These are phyloP conservation scores for Vanderwaltozyma verrucispora DNA, from an alignment of 805 yeast genomes.

Conservation along the genomic window DNA sequence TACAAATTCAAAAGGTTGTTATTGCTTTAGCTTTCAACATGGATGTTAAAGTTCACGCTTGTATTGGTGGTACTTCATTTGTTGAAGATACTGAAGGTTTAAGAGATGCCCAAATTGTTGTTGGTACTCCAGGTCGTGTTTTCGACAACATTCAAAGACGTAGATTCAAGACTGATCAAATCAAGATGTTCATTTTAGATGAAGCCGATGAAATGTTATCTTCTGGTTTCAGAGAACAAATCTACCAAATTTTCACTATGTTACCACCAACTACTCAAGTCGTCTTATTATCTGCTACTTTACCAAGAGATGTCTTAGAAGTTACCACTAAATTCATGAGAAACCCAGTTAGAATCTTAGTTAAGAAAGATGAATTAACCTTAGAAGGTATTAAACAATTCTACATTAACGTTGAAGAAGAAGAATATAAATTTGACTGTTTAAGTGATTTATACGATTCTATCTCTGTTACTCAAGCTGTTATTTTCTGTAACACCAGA, in stretches of 20 bases:
- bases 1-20: constrained; percentile 91
- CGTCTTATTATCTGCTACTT: constrained; percentile 89
- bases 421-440: constrained; percentile 90
- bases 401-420: constrained; percentile 83
- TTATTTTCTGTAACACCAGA: constrained; percentile 95
- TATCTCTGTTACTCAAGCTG: constrained; percentile 92
- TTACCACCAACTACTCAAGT: constrained; percentile 84
- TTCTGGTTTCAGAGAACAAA: constrained; percentile 87
- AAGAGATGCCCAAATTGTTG: constrained; percentile 78
- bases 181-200: constrained; percentile 91
- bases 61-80: constrained; percentile 93
- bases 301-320: constrained; percentile 84
- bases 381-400: constrained; percentile 92
- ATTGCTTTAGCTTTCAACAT: constrained; percentile 82
- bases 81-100: constrained; percentile 81
- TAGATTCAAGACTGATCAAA: constrained; percentile 65
- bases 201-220: constrained; percentile 96
- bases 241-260: constrained; percentile 78
- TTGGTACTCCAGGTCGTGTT: constrained; percentile 98
- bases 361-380: constrained; percentile 88
- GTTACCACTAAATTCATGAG: constrained; percentile 88
- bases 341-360: constrained; percentile 88
- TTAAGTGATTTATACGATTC: constrained; percentile 92
- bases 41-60: constrained; percentile 88
- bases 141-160: constrained; percentile 91